Percentiles rank a stretch among this genome's conserved stretches.
These are phyloP conservation scores for Pogostemon cablin DNA, from an alignment of 257 asterid genomes.

Conservation along the genomic window DNA sequence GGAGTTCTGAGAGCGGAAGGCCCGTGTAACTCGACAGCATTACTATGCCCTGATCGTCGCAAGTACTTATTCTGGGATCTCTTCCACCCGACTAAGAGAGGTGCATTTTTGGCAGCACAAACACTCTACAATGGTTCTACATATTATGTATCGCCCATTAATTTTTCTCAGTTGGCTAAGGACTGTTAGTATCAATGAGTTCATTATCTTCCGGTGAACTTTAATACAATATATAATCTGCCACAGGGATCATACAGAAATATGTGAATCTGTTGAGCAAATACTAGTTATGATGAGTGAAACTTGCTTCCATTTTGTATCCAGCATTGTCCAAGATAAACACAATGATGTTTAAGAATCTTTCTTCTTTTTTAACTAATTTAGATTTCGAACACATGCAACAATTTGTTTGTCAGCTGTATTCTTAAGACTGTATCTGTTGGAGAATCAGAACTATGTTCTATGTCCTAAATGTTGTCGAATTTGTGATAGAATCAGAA, in stretches of 20 bases:
- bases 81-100: slow-evolving; percentile 61
- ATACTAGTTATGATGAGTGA: neutral
- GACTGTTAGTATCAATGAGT: slow-evolving; percentile 28
- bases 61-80: slow-evolving; percentile 60
- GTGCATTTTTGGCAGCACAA: slow-evolving; percentile 53
- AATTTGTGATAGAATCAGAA: too few relatives aligned
- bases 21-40: slow-evolving; percentile 46
- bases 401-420: neutral
- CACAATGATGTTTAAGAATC: neutral
- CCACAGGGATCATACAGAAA: neutral
- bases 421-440: neutral
- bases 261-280: slow-evolving; percentile 15
- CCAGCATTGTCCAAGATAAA: neutral
- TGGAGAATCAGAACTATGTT: neutral
- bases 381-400: neutral
- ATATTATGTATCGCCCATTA: slow-evolving; percentile 46
- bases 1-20: slow-evolving; percentile 47
- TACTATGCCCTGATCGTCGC: slow-evolving; percentile 49
- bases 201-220: neutral
- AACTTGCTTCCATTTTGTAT: neutral
- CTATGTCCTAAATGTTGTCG: too few relatives aligned
- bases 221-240: slow-evolving; percentile 13
- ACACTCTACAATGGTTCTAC: slow-evolving; percentile 49
- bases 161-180: slow-evolving; percentile 45
- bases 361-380: neutral